phyloP scores from a whole-genome alignment of 2,329 filamentous ascomycete species.

The Aspergillus versicolor region DNA sequence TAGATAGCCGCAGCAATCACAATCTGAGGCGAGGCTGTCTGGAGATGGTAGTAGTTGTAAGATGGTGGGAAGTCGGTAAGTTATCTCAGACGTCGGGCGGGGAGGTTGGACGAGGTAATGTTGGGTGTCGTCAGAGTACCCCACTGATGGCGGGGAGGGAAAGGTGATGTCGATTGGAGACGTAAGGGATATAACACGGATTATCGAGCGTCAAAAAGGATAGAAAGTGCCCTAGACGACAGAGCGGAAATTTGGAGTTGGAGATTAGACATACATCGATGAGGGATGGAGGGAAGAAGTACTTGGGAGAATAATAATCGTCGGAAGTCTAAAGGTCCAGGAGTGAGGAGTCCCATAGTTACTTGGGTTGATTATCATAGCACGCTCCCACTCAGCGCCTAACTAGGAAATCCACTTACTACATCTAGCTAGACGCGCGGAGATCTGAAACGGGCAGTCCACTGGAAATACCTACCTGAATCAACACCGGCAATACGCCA shows the following conservation, averaged over 20 bases:
- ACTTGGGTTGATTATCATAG: background rate
- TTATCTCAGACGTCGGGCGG: slow-evolving; percentile 7
- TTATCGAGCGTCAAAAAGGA: background rate
- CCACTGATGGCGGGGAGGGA: slow-evolving; percentile 15
- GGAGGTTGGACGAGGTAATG: slow-evolving; percentile 11
- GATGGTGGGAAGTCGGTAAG: slow-evolving; percentile 1
- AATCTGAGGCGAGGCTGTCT: background rate
- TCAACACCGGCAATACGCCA: background rate
- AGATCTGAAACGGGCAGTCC: slow-evolving; percentile 5
- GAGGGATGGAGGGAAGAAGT: background rate
- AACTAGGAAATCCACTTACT: slow-evolving; percentile 8
- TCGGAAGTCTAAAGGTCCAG: background rate
- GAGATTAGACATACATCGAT: background rate
- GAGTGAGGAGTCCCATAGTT: background rate
- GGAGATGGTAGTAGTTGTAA: background rate
- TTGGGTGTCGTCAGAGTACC: slow-evolving; percentile 19
- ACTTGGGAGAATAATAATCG: background rate
- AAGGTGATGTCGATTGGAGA: slow-evolving; percentile 1
- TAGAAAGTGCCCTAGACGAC: background rate
- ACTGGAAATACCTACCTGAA: background rate
- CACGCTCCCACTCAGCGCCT: background rate
- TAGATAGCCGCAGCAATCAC: background rate
- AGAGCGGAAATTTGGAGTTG: background rate
- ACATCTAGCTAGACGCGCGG: background rate
- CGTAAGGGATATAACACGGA: background rate